phyloP scores from a whole-genome alignment of 1,284 basidiomycete species.

The Ganoderma meredithae region DNA sequence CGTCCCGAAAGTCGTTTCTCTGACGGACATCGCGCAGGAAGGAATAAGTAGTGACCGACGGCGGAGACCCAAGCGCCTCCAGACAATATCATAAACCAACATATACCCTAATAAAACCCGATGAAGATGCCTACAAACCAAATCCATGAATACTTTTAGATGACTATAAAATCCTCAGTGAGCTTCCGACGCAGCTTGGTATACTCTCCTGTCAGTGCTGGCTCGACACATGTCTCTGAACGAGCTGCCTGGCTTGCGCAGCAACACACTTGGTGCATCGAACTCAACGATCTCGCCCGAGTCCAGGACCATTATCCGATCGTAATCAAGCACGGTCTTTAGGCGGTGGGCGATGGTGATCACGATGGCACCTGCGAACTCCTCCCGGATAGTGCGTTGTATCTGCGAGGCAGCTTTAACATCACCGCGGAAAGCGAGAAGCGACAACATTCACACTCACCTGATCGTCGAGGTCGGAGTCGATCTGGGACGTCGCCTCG shows the following conservation, averaged over 20 bases:
- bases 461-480: conserved; percentile 74
- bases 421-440: too few relatives aligned
- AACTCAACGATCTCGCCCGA: conserved; percentile 74
- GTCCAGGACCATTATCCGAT: conserved; percentile 81
- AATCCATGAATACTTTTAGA: conserved; percentile 5
- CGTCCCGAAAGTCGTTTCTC: neutral
- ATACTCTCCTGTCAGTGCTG: conserved; percentile 62
- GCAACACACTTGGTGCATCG: conserved; percentile 71
- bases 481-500: conserved; percentile 83
- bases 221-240: conserved; percentile 78
- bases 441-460: conserved; percentile 40
- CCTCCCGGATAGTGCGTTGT: conserved; percentile 81
- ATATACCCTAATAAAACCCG: conserved; percentile 2
- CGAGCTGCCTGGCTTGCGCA: conserved; percentile 60
- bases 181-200: conserved; percentile 25
- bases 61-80: neutral
- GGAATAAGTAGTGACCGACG: neutral
- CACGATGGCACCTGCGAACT: conserved; percentile 76
- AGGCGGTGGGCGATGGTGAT: conserved; percentile 86
- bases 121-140: conserved; percentile 13
- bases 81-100: conserved; percentile 7
- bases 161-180: neutral
- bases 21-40: neutral
- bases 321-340: conserved; percentile 81
- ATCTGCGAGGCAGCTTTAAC: conserved; percentile 53